These are phyloP conservation scores for Aspergillus homomorphus DNA, from an alignment of 495 filamentous ascomycete species.

Conservation along the genomic window DNA sequence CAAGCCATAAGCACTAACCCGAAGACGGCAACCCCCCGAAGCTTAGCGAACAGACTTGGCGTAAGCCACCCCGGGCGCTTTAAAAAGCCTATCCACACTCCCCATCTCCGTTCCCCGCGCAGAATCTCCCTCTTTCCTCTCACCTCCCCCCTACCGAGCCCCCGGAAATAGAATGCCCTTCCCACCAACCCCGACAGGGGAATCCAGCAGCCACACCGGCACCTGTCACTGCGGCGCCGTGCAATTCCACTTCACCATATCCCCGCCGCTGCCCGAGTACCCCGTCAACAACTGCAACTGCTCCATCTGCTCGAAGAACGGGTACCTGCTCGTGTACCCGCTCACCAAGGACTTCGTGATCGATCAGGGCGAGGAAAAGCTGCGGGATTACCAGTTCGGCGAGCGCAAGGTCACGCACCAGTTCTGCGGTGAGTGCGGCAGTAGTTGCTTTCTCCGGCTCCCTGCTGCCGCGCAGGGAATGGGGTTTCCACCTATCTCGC, in stretches of 20 bases:
- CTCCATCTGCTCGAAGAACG: background rate
- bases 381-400: background rate
- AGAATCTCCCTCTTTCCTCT: too few relatives aligned
- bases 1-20: too few relatives aligned
- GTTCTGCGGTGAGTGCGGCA: background rate
- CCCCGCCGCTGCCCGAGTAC: background rate
- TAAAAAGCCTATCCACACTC: too few relatives aligned
- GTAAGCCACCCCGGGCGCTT: too few relatives aligned
- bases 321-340: slow-evolving; percentile 1
- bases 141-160: too few relatives aligned
- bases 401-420: background rate
- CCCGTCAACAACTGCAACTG: background rate
- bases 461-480: too few relatives aligned
- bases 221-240: slow-evolving; percentile 1
- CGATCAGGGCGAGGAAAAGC: background rate
- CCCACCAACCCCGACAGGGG: background rate
- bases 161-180: too few relatives aligned
- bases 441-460: background rate
- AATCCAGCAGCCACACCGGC: background rate
- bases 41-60: too few relatives aligned
- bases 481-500: background rate
- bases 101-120: too few relatives aligned
- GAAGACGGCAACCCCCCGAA: too few relatives aligned
- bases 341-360: background rate
- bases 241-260: background rate